Evolutionary conservation across 352 stramenopile genomes (phyloP).

Genomic region (Elongisporangium anandrum): DNA sequence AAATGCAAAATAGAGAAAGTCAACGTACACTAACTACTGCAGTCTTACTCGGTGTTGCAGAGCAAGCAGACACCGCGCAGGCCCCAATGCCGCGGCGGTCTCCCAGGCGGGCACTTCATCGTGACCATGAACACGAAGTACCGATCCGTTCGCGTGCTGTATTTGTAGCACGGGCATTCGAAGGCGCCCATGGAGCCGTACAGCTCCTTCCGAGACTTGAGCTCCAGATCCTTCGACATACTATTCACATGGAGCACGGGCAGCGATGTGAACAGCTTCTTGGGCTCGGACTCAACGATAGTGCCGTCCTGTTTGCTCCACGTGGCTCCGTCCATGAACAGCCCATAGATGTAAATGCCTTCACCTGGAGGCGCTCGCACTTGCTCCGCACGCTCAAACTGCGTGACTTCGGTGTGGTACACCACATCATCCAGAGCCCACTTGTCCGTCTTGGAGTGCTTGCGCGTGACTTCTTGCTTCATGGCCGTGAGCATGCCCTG

Average conservation of each 20-base stretch:
- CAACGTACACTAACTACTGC: background rate
- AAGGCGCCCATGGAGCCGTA: conserved; percentile 92
- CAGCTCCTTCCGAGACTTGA: conserved; percentile 90
- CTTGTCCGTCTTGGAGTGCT: conserved; percentile 95
- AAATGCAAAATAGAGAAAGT: conserved; percentile 4
- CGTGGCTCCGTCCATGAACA: conserved; percentile 96
- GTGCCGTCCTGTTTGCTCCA: conserved; percentile 93
- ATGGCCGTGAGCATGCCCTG: conserved; percentile 98
- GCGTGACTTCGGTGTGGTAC: conserved; percentile 96
- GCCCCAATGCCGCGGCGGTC: conserved; percentile 92
- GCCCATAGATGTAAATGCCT: conserved; percentile 97
- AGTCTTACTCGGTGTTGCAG: conserved; percentile 89
- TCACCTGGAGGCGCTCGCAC: conserved; percentile 84
- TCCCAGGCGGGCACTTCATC: conserved; percentile 85
- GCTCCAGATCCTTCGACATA: conserved; percentile 91
- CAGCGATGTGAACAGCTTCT: conserved; percentile 95
- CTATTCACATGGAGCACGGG: conserved; percentile 96
- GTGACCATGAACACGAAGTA: conserved; percentile 97
- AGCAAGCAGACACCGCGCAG: conserved; percentile 92
- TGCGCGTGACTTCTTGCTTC: conserved; percentile 98
- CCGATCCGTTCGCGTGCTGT: conserved; percentile 91
- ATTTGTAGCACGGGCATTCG: conserved; percentile 97
- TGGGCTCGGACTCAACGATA: conserved; percentile 95
- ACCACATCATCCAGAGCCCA: conserved; percentile 98
- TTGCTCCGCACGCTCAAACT: conserved; percentile 92